These are phyloP conservation scores for Kondoa malvinella DNA, from an alignment of 768 basidiomycete genomes.

Conservation along the genomic window DNA sequence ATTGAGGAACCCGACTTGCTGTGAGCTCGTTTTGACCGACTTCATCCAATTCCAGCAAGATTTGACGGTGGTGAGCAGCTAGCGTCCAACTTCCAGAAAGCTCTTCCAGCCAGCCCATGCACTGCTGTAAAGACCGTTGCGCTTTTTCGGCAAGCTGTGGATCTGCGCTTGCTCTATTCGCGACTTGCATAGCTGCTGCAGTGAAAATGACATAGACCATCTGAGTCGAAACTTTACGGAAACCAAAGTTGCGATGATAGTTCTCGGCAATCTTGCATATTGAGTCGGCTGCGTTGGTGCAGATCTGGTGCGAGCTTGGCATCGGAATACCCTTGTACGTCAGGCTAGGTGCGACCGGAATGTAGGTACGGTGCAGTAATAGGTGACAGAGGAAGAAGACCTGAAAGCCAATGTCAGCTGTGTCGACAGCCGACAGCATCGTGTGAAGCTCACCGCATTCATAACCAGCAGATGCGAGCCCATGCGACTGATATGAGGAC, in stretches of 20 bases:
- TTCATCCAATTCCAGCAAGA: background rate
- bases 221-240: slow-evolving; percentile 1
- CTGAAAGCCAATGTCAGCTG: background rate
- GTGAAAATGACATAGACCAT: background rate
- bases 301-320: background rate
- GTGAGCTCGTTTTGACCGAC: background rate
- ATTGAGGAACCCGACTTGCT: background rate
- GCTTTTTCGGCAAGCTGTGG: background rate
- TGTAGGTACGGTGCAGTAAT: background rate
- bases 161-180: background rate
- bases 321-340: background rate
- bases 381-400: background rate
- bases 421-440: background rate
- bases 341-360: background rate
- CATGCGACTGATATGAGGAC: background rate
- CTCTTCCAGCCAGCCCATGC: background rate
- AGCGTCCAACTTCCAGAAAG: background rate
- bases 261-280: background rate
- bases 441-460: background rate
- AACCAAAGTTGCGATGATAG: slow-evolving; percentile 1
- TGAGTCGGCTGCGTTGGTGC: slow-evolving; percentile 5
- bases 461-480: background rate
- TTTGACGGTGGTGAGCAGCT: background rate
- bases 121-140: background rate
- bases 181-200: background rate